Evolutionary conservation across 2,329 filamentous ascomycete species (phyloP), one percentile per base, ranked within the genome.

Genomic region (Lachnellula subtilissima): DNA sequence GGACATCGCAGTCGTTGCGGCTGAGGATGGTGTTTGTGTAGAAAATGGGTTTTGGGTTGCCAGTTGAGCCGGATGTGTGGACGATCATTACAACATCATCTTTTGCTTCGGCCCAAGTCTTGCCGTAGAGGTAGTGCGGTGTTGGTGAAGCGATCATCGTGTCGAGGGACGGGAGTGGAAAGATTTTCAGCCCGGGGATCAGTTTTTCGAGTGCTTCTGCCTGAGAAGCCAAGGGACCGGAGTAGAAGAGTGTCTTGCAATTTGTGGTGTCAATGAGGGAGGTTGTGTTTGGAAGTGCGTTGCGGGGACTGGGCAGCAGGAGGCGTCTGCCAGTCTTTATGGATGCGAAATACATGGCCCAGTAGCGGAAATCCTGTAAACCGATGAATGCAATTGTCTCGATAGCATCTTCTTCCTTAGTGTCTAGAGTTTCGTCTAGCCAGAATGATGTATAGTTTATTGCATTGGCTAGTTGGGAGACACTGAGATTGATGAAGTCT

Each of bases 31-130:
- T 53, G 22, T 53, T 35, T 14, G 43, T 53, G 74, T 76, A 0
- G 75, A 76, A 48, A 9, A 53, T 42, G 5, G 51, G 51, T 35
- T 53, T 53, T 14, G 51, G 51, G 14, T 32, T 35, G 6, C 52
- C 52, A 35, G 52, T 54, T 14, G 52, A 54, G 14, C 52, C 52
- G 4, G 52, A 54, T 15, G 52, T 37, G 15, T 77, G 75, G 1
- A 76, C 52, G n/a, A 74, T 67, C n/a, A 72, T 67, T 2, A 75
- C 71, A 0, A 71, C 70, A 1, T 76, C 74, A 22, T 70, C 55
- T 0, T 61, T 64, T 6, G 70, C 73, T 7, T 70, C 62, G 1
- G 69, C 65, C 17, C 68, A 75, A 1, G 63, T 68, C 36, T 71
- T 74, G 5, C 52, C 64, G 50, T 72, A 75, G 0, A 58, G 61